Conservation (phyloP, 2,329 filamentous ascomycete genomes). For the Fusarium dlaminii region DNA sequence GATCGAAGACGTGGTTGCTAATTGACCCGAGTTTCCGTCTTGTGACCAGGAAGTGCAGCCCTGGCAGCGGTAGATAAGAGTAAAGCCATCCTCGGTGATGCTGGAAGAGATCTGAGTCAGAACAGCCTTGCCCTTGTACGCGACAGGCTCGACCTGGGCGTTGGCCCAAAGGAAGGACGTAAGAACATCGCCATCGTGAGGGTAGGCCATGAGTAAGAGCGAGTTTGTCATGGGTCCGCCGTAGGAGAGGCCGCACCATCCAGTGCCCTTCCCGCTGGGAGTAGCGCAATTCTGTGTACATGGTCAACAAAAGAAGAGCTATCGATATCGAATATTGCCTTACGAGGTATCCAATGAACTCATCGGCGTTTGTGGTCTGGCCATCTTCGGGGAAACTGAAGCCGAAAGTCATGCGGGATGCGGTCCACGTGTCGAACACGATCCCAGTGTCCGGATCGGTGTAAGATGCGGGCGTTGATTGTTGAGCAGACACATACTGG, state of each 20-base stretch:
- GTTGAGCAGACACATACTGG: constrained; percentile 7
- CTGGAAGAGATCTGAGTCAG: constrained; percentile 11
- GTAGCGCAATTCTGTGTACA: constrained; percentile 2
- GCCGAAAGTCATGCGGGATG: constrained; percentile 2
- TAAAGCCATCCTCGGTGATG: neutral
- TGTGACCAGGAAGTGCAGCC: constrained; percentile 15
- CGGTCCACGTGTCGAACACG: constrained; percentile 4
- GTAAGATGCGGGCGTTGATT: neutral
- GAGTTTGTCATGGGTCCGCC: constrained; percentile 13
- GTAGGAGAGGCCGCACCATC: constrained; percentile 17
- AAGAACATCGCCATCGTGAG: constrained; percentile 1
- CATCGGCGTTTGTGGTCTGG: constrained; percentile 6
- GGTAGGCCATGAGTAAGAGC: constrained; percentile 4
- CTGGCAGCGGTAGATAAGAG: constrained; percentile 12
- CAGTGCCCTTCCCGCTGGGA: neutral
- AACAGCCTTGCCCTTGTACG: neutral
- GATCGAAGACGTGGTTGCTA: neutral
- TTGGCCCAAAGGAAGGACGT: constrained; percentile 1
- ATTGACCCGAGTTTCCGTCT: neutral
- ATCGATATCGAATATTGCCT: neutral
- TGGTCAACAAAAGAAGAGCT: neutral
- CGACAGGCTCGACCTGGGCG: constrained; percentile 6
- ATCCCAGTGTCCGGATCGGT: constrained; percentile 1
- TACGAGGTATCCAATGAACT: constrained; percentile 14
- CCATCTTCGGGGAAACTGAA: neutral